Base-by-base conservation (phyloP, 345 rosid genomes). In the Citrus unshiu region DNA sequence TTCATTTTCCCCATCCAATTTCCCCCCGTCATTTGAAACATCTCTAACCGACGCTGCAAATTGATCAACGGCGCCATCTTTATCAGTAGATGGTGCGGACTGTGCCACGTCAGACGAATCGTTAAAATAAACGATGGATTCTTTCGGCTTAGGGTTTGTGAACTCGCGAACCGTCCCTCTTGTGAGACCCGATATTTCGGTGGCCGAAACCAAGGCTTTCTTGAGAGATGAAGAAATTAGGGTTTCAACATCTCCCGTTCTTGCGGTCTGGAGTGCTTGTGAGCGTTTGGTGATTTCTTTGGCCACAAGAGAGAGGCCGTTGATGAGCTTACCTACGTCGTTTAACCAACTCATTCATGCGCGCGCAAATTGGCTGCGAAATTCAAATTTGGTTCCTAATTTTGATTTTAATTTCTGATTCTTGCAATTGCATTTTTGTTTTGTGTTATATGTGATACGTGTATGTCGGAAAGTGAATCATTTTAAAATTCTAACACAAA, bases 121-220 rank as follows among this genome's bases (percentile, higher is more conserved):
- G 81, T 83, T 77, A 82, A 88, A 95, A 40, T 86, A 93, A 51
- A 93, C 93, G 68, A 95, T 88, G 66, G 91, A 90, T 40, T 86
- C 93, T 72, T 85, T 87, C 25, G 91, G 84, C 77, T 72, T 74
- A 77, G 89, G 88, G 21, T 56, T 78, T 2, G 94, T 83, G 68
- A 88, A 82, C 75, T 87, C 82, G 65, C 85, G 95, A 59, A 85
- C 89, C 65, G 85, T 88, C 32, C 98, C 98, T 75, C 83, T 90
- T 16, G 97, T 91, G 43, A 96, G 90, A 57, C 97, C 97, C n/a
- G 92, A 81, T 19, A 94, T 58, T 77, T 96, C 97, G 74, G 97
- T 91, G 82, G 91, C 94, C 24, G 95, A 83, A 35, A 93, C 88
- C 12, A 96, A 54, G 57, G 86, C 93, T 25, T 84, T 89, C 80